These are phyloP conservation scores for Cryptococcus jaspeensis DNA, from an alignment of 1,284 basidiomycete genomes.

Conservation along the genomic window DNA sequence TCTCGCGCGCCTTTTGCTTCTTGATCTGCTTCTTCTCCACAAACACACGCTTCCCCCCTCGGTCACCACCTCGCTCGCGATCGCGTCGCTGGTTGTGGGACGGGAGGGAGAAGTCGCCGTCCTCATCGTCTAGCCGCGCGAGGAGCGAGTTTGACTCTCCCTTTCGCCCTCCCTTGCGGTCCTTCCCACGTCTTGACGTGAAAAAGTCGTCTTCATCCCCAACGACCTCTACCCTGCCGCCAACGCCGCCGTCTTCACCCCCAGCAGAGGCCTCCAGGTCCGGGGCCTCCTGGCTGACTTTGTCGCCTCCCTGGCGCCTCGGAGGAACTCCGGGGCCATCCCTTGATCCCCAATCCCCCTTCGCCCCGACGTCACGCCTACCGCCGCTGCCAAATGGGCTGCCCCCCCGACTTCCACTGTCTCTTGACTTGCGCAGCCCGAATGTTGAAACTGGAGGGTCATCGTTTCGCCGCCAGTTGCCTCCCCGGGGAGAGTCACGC, in stretches of 20 bases:
- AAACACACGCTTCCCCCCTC: background rate
- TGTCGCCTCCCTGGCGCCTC: background rate
- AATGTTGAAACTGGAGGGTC: too few species aligned
- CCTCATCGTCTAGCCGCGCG: slow-evolving; percentile 12
- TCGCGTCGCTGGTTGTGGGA: slow-evolving; percentile 7
- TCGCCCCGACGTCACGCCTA: too few species aligned
- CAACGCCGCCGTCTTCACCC: background rate
- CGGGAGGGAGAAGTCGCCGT: slow-evolving; percentile 12
- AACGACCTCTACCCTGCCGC: background rate
- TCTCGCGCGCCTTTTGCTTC: too few species aligned
- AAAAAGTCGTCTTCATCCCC: background rate
- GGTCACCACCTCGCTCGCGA: background rate
- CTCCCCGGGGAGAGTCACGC: too few species aligned
- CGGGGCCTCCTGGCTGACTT: slow-evolving; percentile 4
- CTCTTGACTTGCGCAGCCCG: too few species aligned
- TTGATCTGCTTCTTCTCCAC: too few species aligned
- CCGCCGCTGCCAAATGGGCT: too few species aligned
- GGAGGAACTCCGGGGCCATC: background rate
- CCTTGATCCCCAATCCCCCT: background rate
- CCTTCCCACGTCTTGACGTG: background rate
- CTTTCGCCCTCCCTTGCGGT: background rate
- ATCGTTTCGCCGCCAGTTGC: too few species aligned
- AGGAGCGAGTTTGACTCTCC: slow-evolving; percentile 13
- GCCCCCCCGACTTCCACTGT: too few species aligned
- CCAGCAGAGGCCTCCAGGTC: background rate